These are phyloP conservation scores for Pelargonium fulgidum DNA, from an alignment of 441 rosid species.

Conservation along the genomic window DNA sequence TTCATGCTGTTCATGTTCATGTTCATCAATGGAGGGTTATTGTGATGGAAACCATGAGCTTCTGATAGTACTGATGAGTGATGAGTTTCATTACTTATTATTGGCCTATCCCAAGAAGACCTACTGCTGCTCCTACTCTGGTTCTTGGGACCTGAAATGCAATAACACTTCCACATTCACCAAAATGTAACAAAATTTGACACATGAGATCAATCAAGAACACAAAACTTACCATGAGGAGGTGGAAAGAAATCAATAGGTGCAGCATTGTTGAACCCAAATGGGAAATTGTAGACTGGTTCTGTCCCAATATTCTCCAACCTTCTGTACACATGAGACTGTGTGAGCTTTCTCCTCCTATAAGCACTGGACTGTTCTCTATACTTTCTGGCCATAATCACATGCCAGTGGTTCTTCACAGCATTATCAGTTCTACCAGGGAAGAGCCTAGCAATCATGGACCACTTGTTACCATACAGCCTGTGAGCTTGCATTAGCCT, in stretches of 20 bases:
- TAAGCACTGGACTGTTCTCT: constrained; percentile 64
- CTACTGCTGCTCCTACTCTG: not conserved
- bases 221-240: not conserved
- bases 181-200: not conserved
- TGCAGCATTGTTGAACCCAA: not conserved
- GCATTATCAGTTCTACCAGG: constrained; percentile 89
- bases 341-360: constrained; percentile 45
- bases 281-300: too few relatives aligned
- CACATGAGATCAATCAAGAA: constrained; percentile 12
- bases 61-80: not conserved
- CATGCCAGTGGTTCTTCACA: constrained; percentile 91
- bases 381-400: constrained; percentile 74
- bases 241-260: constrained; percentile 47
- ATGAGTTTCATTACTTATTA: constrained; percentile 22
- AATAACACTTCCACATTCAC: not conserved
- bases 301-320: too few relatives aligned
- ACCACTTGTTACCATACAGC: constrained; percentile 86
- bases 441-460: constrained; percentile 79
- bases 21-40: constrained; percentile 18
- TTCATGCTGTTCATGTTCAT: not conserved
- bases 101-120: constrained; percentile 33
- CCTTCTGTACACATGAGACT: too few relatives aligned
- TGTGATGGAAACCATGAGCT: constrained; percentile 14
- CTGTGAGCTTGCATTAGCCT: constrained; percentile 75
- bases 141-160: constrained; percentile 32